Base-by-base conservation (phyloP, 2,329 filamentous ascomycete genomes). In the Stachybotrys elegans region DNA sequence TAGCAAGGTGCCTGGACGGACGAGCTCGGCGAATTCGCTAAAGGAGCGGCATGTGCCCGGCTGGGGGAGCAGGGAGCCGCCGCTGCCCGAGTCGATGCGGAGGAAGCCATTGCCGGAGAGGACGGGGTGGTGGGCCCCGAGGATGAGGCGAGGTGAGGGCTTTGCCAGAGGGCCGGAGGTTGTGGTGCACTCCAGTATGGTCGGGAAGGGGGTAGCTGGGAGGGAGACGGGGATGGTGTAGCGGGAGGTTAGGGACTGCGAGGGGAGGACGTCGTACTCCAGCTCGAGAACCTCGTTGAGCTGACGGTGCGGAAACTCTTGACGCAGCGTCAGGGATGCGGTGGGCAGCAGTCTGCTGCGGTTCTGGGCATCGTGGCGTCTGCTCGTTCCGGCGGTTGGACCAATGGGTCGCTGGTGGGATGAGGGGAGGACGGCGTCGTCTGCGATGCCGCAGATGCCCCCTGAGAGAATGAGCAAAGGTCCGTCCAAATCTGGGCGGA, bases 41-140 rank as follows among this genome's bases (percentile, higher is more conserved):
- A 66, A 61, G 43, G 61, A 58, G 17, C 59, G 55, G 47, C 58
- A 62, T 22, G 62, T 57, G 34, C 62, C 44, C 7, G 40, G 49
- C 4, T 58, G 51, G 0, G 52, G 54, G 6, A 57, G 41, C 9
- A 45, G 50, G n/a, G n/a, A n/a, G 11, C 14, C n/a, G 67, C 68
- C 71, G 40, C 69, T 63, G 4, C 70, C 71, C 29, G 61, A 70
- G 49, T 75, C 71, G 5, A 59, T 58, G 20, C 66, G 60, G 27
- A 66, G 40, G 38, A 71, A 72, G 11, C 56, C 58, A 0, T 58
- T 63, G 6, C 69, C 69, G 13, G 52, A 47, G 1, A 56, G 57
- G 2, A 67, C 46, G 8, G 57, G 57, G 19, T 61, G 58, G 40
- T 65, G 61, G 5, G 67, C 45, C 4, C 63, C 66, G 6, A 66